These are phyloP conservation scores for Aristolochia contorta DNA, from an alignment of 164 flowering plant species.

Conservation along the genomic window DNA sequence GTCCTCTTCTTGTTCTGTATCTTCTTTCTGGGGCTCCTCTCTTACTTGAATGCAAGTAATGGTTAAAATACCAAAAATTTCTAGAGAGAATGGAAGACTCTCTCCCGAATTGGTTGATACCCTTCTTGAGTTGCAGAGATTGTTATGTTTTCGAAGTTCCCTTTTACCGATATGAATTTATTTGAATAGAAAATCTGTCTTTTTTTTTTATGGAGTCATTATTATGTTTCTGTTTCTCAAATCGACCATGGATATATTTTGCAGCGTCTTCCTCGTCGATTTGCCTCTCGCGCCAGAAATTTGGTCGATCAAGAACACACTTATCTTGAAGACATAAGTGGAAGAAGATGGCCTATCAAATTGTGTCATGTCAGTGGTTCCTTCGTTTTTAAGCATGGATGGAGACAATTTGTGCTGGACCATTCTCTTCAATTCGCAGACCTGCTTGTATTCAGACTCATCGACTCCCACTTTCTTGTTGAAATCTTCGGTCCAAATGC, in stretches of 20 bases:
- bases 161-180: no score
- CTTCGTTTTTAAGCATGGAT: constrained; percentile 41
- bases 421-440: constrained; percentile 36
- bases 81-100: no score
- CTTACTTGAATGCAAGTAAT: no score
- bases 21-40: no score
- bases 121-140: no score
- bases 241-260: constrained; percentile 1
- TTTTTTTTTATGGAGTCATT: no score
- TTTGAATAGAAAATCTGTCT: no score
- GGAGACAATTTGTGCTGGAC: constrained; percentile 35
- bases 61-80: no score
- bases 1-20: no score
- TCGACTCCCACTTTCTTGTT: constrained; percentile 31
- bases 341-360: constrained; percentile 29
- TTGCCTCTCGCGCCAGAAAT: constrained; percentile 12
- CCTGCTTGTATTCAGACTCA: constrained; percentile 27
- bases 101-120: no score
- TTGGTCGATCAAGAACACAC: constrained; percentile 20
- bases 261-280: constrained; percentile 47
- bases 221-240: no score
- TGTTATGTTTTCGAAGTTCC: no score
- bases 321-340: constrained; percentile 34
- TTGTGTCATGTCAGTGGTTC: constrained; percentile 18
- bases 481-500: constrained; percentile 25